These are phyloP conservation scores for Carex myosuroides DNA, from an alignment of 176 grass and related monocot genomes.

Conservation along the genomic window DNA sequence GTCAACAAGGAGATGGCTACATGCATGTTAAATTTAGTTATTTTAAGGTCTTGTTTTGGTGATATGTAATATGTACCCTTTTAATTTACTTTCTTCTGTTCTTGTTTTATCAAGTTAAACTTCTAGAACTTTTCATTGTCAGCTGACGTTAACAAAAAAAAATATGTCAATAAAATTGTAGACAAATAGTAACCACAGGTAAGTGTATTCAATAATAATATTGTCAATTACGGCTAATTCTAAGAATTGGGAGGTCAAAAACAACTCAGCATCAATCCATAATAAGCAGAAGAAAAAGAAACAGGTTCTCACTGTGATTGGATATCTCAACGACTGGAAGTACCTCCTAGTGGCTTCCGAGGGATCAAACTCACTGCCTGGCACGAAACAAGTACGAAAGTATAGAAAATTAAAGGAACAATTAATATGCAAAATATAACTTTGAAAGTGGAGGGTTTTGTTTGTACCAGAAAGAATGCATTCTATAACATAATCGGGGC, in stretches of 20 bases:
- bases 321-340: conserved; percentile 59
- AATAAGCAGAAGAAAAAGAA: not conserved
- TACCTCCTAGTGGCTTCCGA: conserved; percentile 72
- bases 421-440: not conserved
- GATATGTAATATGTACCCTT: no score
- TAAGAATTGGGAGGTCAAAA: not conserved
- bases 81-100: no score
- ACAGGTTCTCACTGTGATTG: conserved; percentile 49
- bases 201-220: no score
- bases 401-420: not conserved
- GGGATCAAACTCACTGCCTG: conserved; percentile 60
- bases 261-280: not conserved
- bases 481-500: conserved; percentile 65
- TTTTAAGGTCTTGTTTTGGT: no score
- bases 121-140: no score
- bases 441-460: not conserved
- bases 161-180: no score
- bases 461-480: conserved; percentile 54
- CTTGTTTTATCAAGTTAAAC: no score
- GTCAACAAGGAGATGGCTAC: no score
- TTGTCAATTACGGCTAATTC: not conserved
- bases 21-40: no score
- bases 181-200: no score
- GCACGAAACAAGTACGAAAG: conserved; percentile 5
- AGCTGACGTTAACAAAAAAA: no score